phyloP scores from a whole-genome alignment of 768 basidiomycete genomes.

The Suillus americanus region DNA sequence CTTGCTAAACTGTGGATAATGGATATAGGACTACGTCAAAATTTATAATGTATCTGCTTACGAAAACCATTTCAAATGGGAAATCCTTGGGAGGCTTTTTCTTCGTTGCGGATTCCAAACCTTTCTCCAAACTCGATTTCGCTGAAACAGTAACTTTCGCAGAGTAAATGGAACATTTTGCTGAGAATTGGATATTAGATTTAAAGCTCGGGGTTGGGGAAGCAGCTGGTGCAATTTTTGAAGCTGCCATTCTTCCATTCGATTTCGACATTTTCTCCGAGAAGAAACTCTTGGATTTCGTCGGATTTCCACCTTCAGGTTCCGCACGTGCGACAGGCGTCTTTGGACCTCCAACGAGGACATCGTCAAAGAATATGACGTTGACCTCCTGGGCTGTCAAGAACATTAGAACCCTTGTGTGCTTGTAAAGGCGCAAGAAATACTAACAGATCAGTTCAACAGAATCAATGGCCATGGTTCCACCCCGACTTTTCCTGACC shows the following conservation, averaged over 20 bases:
- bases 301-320: neutral
- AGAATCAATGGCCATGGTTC: neutral
- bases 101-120: slow-evolving; percentile 84
- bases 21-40: neutral
- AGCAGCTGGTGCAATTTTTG: neutral
- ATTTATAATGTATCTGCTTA: slow-evolving; percentile 31
- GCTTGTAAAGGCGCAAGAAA: neutral
- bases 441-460: slow-evolving; percentile 3
- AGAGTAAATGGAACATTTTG: slow-evolving; percentile 10
- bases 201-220: neutral
- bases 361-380: neutral
- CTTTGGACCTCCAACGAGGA: neutral
- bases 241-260: neutral
- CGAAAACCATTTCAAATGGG: slow-evolving; percentile 80
- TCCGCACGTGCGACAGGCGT: neutral
- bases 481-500: neutral
- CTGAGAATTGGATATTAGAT: neutral
- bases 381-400: neutral
- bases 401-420: neutral
- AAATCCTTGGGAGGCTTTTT: slow-evolving; percentile 79
- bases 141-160: slow-evolving; percentile 50
- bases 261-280: neutral
- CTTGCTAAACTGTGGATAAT: slow-evolving; percentile 57
- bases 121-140: slow-evolving; percentile 57
- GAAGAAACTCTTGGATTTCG: neutral